Evolutionary conservation across 75 land plant genomes (phyloP).

Genomic region (Cryptomeria japonica): DNA sequence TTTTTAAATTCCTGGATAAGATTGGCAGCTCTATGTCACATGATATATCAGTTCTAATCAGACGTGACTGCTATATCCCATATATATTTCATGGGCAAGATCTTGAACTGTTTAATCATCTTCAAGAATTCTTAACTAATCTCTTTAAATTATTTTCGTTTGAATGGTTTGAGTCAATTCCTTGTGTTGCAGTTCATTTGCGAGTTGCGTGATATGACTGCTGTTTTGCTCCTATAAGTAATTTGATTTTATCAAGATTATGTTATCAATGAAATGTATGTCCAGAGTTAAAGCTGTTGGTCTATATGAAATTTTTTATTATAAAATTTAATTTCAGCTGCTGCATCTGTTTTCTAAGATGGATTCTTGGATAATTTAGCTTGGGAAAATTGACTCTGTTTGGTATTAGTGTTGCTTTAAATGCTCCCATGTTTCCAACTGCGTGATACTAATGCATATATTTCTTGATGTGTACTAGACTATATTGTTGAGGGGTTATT

Average conservation of each 20-base stretch:
- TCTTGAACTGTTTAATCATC: not conserved
- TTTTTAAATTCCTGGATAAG: not conserved
- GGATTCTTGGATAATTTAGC: not conserved
- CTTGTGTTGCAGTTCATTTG: not conserved
- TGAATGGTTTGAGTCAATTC: not conserved
- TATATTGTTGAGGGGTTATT: not conserved
- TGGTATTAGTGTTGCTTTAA: not conserved
- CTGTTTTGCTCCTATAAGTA: not conserved
- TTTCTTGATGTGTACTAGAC: not conserved
- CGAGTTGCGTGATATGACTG: not conserved
- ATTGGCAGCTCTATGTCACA: not conserved
- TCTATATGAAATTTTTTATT: not conserved
- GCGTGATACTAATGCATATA: not conserved
- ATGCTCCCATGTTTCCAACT: not conserved
- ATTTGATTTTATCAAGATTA: not conserved
- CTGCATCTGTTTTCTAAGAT: not conserved
- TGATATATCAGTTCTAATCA: not conserved
- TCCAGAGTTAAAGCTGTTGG: not conserved
- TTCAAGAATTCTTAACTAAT: not conserved
- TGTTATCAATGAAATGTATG: not conserved
- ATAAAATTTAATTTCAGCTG: not conserved
- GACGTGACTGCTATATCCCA: not conserved
- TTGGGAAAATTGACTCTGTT: not conserved
- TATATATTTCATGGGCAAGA: not conserved
- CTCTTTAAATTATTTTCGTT: not conserved